A percentile compares a stretch with the other conserved stretches of the same genome.
These are phyloP conservation scores for Dendrocalamus latiflorus DNA, from an alignment of 202 grass and related monocot species.

Conservation along the genomic window DNA sequence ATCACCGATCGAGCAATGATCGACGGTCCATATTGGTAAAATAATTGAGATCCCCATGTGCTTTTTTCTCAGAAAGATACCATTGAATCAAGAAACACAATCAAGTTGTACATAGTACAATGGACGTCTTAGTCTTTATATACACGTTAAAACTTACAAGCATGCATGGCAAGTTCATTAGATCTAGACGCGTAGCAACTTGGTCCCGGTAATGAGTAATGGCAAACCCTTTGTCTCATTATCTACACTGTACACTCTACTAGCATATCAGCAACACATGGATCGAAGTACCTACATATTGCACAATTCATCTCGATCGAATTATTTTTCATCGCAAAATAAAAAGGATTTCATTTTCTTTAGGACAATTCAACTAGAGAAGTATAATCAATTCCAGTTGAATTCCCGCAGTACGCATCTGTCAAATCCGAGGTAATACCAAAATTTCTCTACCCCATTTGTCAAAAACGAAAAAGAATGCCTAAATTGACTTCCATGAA, in stretches of 20 bases:
- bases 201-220: neutral
- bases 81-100: no score
- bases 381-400: no score
- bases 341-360: neutral
- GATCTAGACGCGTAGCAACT: neutral
- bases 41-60: slow-evolving; percentile 21
- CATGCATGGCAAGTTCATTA: neutral
- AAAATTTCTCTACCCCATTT: no score
- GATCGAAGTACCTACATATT: neutral
- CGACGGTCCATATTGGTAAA: neutral
- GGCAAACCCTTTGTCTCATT: neutral
- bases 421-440: no score
- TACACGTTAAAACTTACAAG: neutral
- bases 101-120: neutral
- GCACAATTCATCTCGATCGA: neutral
- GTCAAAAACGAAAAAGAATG: no score
- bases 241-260: neutral
- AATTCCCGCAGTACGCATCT: no score
- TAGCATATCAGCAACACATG: neutral
- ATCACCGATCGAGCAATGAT: slow-evolving; percentile 7
- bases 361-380: neutral
- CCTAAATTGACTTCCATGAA: no score
- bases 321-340: neutral
- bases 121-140: neutral
- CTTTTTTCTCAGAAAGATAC: slow-evolving; percentile 21